Conservation (phyloP, 2,329 filamentous ascomycete genomes). For the Sarocladium brachiariae region DNA sequence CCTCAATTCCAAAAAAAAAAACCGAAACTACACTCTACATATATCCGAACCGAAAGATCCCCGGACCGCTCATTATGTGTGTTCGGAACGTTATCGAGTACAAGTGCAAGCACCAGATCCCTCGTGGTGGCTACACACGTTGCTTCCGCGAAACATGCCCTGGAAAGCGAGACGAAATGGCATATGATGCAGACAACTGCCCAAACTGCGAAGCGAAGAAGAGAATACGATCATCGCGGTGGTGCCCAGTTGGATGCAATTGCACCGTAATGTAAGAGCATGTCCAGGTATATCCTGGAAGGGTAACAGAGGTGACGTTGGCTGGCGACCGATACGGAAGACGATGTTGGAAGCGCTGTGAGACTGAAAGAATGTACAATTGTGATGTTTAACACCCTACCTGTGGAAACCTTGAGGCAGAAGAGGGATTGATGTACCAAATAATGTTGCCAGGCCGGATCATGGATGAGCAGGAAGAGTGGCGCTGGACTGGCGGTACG, state of each 20-base stretch:
- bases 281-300: background rate
- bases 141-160: constrained; percentile 27
- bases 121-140: constrained; percentile 25
- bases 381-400: no score
- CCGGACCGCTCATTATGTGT: constrained; percentile 24
- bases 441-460: no score
- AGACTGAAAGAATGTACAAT: no score
- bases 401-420: no score
- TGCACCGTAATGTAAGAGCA: constrained; percentile 19
- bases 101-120: constrained; percentile 28
- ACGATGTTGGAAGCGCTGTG: no score
- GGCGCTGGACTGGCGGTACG: background rate
- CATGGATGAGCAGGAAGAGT: no score
- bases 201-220: constrained; percentile 25
- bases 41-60: constrained; percentile 11
- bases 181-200: constrained; percentile 23
- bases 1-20: background rate
- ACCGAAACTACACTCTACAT: background rate
- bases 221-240: constrained; percentile 25
- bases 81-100: constrained; percentile 26
- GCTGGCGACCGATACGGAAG: no score
- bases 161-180: constrained; percentile 24
- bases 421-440: no score
- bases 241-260: constrained; percentile 30
- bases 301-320: no score